Evolutionary conservation across 768 basidiomycete genomes (phyloP), one percentile per base, ranked within the genome.

Genomic region (Gelatoporia subvermispora): DNA sequence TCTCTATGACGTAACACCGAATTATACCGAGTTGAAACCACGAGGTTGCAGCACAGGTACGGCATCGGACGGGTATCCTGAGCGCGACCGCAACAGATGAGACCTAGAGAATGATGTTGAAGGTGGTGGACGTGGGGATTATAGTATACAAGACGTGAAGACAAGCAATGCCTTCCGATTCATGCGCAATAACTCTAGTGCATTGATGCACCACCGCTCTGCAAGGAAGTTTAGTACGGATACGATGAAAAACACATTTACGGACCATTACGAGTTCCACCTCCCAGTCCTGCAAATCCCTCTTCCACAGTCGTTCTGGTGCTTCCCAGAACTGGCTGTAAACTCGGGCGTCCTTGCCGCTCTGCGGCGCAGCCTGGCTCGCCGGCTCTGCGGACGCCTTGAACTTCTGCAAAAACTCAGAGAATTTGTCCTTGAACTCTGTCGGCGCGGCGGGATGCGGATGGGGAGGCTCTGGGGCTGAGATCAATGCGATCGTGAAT

Each of bases 151-250:
- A 31, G 13, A 31, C 28, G 28, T 31, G 28, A 31, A 5, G 28
- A 31, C 5, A 5, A 31, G 28, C 28, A 31, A 13, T 31, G 28
- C 13, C 28, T 31, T 31, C 28, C 13, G 13, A 13, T 31, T 13
- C 28, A n/a, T n/a, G n/a, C n/a, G n/a, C n/a, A 13, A 31, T 13
- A 31, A 13, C 43, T 50, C 40, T 56, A 72, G 42, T 57, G 65
- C 42, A 78, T 60, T 15, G 84, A 80, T 15, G 85, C 86, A 24
- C 85, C 86, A 17, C 86, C 86, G 48, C 76, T 86, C 85, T 85
- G 53, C 24, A 47, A 48, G 43, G 43, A 8, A 28, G 8, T 41
- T n/a, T 8, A 18, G 37, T 34, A 36, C 23, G 17, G 8, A 9
- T 8, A 3, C 7, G 22, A 23, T 18, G 20, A 22, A 22, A 23